Base-by-base conservation (phyloP, 805 yeast genomes). In the Vanderwaltozyma tropicalis region DNA sequence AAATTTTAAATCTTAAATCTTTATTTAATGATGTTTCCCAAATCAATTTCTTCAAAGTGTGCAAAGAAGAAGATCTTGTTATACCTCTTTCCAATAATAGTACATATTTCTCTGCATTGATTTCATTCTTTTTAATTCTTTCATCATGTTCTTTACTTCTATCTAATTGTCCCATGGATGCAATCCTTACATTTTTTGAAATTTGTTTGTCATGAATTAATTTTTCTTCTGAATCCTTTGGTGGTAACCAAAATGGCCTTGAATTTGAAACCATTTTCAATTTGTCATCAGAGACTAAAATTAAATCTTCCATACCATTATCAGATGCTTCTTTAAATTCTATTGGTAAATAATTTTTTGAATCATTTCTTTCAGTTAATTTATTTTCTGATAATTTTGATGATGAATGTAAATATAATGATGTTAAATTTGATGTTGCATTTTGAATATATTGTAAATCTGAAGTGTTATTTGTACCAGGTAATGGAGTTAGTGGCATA, bases 231-330 rank as follows among this genome's bases (percentile, higher is more conserved):
- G 60, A 50, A 28, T 66, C 62, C 52, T 80, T 80, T 5, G 86
- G 86, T 5, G 88, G 88, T 32, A 78, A 55, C 72, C 84, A 76
- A 35, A 76, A 67, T 2, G 87, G 87, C 45, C 87, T 66, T 0
- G 84, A 72, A 28, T 71, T 73, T 34, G 78, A 68, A 24, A 78
- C 55, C 10, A 60, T 53, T 17, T 65, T 66, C 19, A 74, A 49
- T 45, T 80, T 80, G 47, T 78, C 82, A 0, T 65, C 68, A 0
- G 86, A 78, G 1, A 80, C 69, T 25, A 80, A 58, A 35, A 62
- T 61, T 41, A 74, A 55, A 50, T 80, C 84, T 38, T 79, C 86
- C 35, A 78, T 48, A 2, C 68, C 69, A 13, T 55, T 45, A 13
- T 50, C 50, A 19, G 63, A 53, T 2, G 63, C 63, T 24, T 50